Evolutionary conservation across 2,329 filamentous ascomycete species (phyloP).

Genomic region (Herpotrichia juniperi): DNA sequence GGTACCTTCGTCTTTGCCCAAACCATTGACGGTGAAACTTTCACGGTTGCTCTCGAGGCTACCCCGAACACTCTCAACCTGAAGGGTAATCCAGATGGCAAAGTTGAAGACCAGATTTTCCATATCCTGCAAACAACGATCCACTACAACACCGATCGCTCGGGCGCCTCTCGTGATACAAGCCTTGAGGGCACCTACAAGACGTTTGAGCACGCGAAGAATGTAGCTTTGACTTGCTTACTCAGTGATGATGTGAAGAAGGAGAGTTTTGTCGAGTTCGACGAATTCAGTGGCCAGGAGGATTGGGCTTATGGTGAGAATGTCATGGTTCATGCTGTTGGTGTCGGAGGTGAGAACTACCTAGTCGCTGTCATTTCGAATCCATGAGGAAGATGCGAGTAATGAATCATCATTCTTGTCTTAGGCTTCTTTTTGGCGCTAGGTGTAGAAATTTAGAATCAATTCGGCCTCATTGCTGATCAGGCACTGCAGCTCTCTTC

Average conservation of each 20-base stretch:
- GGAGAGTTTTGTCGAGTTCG: not conserved
- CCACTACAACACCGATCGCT: constrained; percentile 1
- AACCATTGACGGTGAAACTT: constrained; percentile 44
- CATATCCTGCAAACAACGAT: not conserved
- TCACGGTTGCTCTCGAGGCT: constrained; percentile 35
- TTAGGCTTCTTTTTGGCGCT: too few species aligned
- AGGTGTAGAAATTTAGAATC: too few species aligned
- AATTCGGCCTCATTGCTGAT: too few species aligned
- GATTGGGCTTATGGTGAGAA: not conserved
- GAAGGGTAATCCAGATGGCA: not conserved
- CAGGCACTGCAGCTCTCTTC: too few species aligned
- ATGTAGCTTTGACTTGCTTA: not conserved
- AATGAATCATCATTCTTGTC: too few species aligned
- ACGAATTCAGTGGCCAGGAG: not conserved
- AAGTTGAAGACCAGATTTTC: not conserved
- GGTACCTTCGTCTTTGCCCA: constrained; percentile 48
- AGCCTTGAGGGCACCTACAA: not conserved
- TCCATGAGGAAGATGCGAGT: not conserved
- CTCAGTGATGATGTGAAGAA: not conserved
- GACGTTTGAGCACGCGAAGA: not conserved
- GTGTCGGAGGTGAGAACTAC: constrained; percentile 1
- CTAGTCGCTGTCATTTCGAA: not conserved
- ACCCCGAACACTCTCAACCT: not conserved
- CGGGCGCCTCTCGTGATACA: not conserved
- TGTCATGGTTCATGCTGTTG: not conserved